These are phyloP conservation scores for Heliosperma pusillum DNA, from an alignment of 148 eudicot species.

Conservation along the genomic window DNA sequence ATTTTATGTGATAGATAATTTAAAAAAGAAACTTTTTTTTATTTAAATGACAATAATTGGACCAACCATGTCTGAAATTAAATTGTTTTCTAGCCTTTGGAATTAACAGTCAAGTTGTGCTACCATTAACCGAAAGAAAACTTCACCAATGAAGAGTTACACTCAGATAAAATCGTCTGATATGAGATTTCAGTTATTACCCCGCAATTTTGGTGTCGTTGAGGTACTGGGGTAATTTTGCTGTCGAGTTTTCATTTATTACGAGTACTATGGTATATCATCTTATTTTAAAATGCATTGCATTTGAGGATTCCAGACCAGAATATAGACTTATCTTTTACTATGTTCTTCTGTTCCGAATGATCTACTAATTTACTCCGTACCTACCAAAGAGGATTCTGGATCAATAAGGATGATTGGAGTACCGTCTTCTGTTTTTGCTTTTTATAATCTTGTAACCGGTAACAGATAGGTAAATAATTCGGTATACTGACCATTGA, in stretches of 20 bases:
- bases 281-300: background rate
- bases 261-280: too few relatives aligned
- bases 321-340: background rate
- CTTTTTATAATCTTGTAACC: conserved; percentile 9
- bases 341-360: background rate
- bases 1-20: background rate
- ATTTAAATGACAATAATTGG: conserved; percentile 11
- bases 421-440: conserved; percentile 18
- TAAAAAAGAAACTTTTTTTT: background rate
- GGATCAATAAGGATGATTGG: conserved; percentile 15
- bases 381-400: background rate
- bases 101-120: conserved; percentile 16
- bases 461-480: background rate
- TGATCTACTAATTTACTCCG: background rate
- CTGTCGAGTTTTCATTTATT: too few relatives aligned
- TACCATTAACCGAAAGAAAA: background rate
- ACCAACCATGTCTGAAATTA: conserved; percentile 1
- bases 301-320: background rate
- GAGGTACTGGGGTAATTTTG: too few relatives aligned
- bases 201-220: too few relatives aligned
- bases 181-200: too few relatives aligned
- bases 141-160: background rate
- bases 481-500: conserved; percentile 5
- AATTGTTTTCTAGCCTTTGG: conserved; percentile 14
- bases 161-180: too few relatives aligned